These are phyloP conservation scores for Scenedesmus sp. DNA, from an alignment of 163 green algal species.

Conservation along the genomic window DNA sequence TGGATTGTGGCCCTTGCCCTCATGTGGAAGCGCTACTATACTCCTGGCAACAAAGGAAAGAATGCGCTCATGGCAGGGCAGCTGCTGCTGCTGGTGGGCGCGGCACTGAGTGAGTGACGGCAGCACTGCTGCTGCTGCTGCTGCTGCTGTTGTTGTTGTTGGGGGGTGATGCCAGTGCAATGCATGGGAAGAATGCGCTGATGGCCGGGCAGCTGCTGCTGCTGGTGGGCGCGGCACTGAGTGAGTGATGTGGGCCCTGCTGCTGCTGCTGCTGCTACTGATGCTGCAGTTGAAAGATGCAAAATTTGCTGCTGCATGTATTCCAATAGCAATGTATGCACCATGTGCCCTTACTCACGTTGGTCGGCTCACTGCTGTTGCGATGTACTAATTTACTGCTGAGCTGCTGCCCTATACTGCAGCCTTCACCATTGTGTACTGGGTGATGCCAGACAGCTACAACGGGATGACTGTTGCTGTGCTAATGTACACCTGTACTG, in stretches of 20 bases:
- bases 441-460: background rate
- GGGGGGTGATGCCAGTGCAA: no score
- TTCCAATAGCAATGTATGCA: background rate
- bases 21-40: slow-evolving; percentile 53
- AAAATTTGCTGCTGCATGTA: background rate
- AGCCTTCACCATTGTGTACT: slow-evolving; percentile 42
- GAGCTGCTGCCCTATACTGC: background rate
- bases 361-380: background rate
- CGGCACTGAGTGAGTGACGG: background rate
- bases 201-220: background rate
- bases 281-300: background rate
- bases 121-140: no score
- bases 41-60: background rate
- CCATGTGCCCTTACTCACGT: background rate
- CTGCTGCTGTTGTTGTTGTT: no score
- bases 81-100: slow-evolving; percentile 2
- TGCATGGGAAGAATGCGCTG: background rate
- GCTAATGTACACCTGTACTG: background rate
- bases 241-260: background rate
- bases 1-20: slow-evolving; percentile 61
- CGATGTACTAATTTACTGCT: background rate
- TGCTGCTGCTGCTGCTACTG: background rate
- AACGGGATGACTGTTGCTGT: background rate
- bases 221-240: no score
- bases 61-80: background rate